phyloP scores from a whole-genome alignment of 345 rosid genomes.

The Microcos paniculata region DNA sequence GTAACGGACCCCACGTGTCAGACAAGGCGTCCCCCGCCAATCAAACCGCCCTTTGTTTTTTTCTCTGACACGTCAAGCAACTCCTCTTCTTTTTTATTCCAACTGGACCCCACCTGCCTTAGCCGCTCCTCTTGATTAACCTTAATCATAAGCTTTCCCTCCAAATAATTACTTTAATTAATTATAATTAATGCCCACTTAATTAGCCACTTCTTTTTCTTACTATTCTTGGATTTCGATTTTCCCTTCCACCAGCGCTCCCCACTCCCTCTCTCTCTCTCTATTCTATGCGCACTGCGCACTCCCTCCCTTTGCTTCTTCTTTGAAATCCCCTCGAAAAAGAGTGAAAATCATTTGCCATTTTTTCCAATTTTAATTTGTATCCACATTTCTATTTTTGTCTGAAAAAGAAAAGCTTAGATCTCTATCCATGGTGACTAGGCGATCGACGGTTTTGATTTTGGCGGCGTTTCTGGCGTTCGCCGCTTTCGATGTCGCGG shows the following conservation, averaged over 20 bases:
- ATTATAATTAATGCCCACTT: background rate
- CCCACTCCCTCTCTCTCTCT: background rate
- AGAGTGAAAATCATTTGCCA: too few species aligned
- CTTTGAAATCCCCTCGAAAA: background rate
- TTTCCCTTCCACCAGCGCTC: slow-evolving; percentile 7
- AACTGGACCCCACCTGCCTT: slow-evolving; percentile 20
- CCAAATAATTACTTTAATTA: background rate
- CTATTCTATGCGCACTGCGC: slow-evolving; percentile 11
- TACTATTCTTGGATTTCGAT: background rate
- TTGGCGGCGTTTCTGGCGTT: slow-evolving; percentile 3
- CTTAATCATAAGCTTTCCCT: slow-evolving; percentile 8
- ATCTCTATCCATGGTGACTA: slow-evolving; percentile 33
- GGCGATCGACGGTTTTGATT: slow-evolving; percentile 25
- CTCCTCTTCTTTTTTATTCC: too few species aligned
- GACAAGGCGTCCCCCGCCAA: slow-evolving; percentile 7
- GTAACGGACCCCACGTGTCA: slow-evolving; percentile 20
- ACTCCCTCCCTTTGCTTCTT: background rate
- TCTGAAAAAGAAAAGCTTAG: background rate
- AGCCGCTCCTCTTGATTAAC: background rate
- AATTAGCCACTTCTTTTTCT: background rate
- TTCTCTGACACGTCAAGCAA: slow-evolving; percentile 22
- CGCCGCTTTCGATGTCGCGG: slow-evolving; percentile 6
- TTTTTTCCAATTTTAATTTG: background rate
- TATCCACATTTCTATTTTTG: background rate
- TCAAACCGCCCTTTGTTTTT: slow-evolving; percentile 13